Conservation (phyloP, 192 early-diverging fungal species). For the Phlyctochytrium arcticum region DNA sequence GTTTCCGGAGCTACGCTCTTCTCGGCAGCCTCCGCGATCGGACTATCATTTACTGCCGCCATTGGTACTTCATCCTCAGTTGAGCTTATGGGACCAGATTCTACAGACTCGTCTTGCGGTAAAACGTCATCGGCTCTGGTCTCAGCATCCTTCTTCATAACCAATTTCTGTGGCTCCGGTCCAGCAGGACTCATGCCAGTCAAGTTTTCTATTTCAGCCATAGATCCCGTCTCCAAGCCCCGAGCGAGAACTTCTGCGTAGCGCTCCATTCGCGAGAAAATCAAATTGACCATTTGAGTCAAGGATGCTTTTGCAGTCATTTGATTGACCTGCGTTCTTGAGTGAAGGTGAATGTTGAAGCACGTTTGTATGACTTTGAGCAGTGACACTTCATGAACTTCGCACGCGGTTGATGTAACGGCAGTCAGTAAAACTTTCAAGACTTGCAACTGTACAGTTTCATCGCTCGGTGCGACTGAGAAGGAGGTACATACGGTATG, state of each 20-base stretch:
- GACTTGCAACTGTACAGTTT: conserved; percentile 52
- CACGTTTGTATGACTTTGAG: conserved; percentile 48
- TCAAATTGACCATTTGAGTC: conserved; percentile 56
- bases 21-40: background rate
- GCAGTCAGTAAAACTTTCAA: conserved; percentile 53
- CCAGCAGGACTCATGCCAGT: conserved; percentile 12
- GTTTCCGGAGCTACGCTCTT: background rate
- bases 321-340: conserved; percentile 34
- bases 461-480: conserved; percentile 34
- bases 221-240: conserved; percentile 30
- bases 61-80: background rate
- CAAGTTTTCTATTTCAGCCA: conserved; percentile 32
- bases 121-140: background rate
- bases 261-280: conserved; percentile 57
- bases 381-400: conserved; percentile 49
- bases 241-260: conserved; percentile 38
- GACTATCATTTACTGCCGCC: too few species aligned
- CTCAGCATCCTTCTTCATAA: too few species aligned
- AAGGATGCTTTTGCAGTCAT: conserved; percentile 53
- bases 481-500: conserved; percentile 44
- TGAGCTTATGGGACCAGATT: too few species aligned
- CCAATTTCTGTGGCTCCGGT: background rate
- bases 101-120: background rate
- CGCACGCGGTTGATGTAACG: conserved; percentile 44
- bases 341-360: conserved; percentile 48